Evolutionary conservation across 1,139 yeast genomes (phyloP).

Genomic region (Candida tetrigidarum): DNA sequence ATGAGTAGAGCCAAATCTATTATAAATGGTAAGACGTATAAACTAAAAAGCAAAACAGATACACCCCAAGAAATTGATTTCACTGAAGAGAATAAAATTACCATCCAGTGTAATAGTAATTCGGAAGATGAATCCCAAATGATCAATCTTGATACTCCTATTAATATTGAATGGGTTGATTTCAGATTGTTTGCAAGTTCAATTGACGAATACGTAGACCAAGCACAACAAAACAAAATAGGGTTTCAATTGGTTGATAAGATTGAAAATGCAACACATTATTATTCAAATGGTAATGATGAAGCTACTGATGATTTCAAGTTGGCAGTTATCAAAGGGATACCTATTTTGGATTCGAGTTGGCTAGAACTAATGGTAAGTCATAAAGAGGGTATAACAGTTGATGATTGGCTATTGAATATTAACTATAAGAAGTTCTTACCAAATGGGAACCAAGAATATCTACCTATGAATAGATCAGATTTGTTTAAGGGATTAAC

Average conservation of each 20-base stretch:
- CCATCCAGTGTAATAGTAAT: slow-evolving; percentile 22
- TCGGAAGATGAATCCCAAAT: not conserved
- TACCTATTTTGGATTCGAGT: slow-evolving; percentile 28
- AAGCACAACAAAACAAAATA: slow-evolving; percentile 9
- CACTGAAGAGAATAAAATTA: slow-evolving; percentile 19
- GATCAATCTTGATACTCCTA: slow-evolving; percentile 16
- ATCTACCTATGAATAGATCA: slow-evolving; percentile 22
- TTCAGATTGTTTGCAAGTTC: slow-evolving; percentile 20
- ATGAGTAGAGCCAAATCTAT: slow-evolving; percentile 36
- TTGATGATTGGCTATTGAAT: slow-evolving; percentile 27
- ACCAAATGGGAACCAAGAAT: slow-evolving; percentile 20
- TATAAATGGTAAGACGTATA: slow-evolving; percentile 32
- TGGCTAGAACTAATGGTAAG: slow-evolving; percentile 27
- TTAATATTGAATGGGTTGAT: slow-evolving; percentile 29
- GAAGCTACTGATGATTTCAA: slow-evolving; percentile 19
- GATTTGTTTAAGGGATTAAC: slow-evolving; percentile 18
- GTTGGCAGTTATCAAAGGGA: slow-evolving; percentile 29
- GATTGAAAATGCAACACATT: slow-evolving; percentile 30
- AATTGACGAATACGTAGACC: not conserved
- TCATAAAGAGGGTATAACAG: slow-evolving; percentile 17
- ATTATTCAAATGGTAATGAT: slow-evolving; percentile 13
- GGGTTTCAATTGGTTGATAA: slow-evolving; percentile 29
- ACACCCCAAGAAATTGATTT: slow-evolving; percentile 23
- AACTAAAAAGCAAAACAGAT: slow-evolving; percentile 23
- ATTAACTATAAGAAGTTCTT: slow-evolving; percentile 20